Base-by-base conservation (phyloP, 345 rosid genomes). In the Eucalyptus regnans region DNA sequence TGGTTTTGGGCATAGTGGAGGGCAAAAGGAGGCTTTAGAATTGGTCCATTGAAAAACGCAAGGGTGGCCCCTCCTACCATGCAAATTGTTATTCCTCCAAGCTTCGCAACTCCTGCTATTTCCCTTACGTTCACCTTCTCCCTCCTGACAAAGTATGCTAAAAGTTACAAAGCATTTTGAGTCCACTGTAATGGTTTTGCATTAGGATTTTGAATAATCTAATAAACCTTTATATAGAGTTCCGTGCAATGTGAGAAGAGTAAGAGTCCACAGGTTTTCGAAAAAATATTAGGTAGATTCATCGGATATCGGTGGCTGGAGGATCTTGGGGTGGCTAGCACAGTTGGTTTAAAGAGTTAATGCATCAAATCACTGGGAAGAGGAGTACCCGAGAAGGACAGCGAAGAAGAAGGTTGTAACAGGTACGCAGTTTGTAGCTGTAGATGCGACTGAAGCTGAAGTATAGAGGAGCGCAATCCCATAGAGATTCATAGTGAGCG, bases 121-220 rank as follows among this genome's bases (percentile, higher is more conserved):
- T 51, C 90, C 64, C 71, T 91, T 64, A 90, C 20, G 31, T 86
- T 88, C 88, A 91, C 88, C 49, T 68, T 91, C 52, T 89, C 92
- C 92, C 87, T 88, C 90, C 92, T 90, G 86, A 58, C 84, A 58
- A 25, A 76, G 33, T 9, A 22, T 25, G 66, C 66, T 12, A 12
- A 25, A 27, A 60, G 66, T 60, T 27, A 71, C 48, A 87, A 41
- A 10, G 76, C 20, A 58, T 56, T 56, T 9, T 56, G 62, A 56
- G 62, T 56, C 27, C 62, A 20, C 62, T 56, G 29, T 22, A 22
- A 56, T 22, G 62, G 27, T 56, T 56, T 56, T 56, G 62, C 62
- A 56, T 22, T 56, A 56, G 62, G 62, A 56, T 56, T 56, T 56
- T 56, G 29, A 56, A 56, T 56, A 56, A 56, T 22, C 62, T 56